phyloP scores from a whole-genome alignment of 2,329 filamentous ascomycete species.

The Monosporascus cannonballus region DNA sequence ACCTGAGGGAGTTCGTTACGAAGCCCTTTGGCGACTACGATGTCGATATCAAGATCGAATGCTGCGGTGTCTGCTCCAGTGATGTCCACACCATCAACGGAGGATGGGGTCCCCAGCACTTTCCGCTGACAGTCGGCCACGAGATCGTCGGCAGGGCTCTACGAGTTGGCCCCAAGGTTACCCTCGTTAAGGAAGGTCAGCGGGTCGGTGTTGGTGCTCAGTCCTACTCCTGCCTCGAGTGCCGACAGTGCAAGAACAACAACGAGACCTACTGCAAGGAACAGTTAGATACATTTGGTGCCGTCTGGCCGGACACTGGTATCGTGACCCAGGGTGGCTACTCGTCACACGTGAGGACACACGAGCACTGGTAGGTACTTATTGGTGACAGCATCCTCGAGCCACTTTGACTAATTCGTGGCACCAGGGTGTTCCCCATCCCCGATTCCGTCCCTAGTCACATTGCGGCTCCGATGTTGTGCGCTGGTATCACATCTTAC shows the following conservation, averaged over 20 bases:
- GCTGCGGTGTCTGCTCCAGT: slow-evolving; percentile 69
- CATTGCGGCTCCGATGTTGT: slow-evolving; percentile 73
- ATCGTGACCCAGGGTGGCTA: slow-evolving; percentile 59
- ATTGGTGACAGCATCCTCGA: background rate
- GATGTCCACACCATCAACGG: slow-evolving; percentile 66
- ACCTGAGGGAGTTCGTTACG: slow-evolving; percentile 71
- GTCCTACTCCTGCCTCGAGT: slow-evolving; percentile 57
- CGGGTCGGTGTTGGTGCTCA: slow-evolving; percentile 66
- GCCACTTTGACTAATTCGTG: slow-evolving; percentile 1
- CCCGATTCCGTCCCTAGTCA: slow-evolving; percentile 60
- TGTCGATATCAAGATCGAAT: slow-evolving; percentile 81
- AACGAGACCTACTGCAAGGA: slow-evolving; percentile 65
- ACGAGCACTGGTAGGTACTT: slow-evolving; percentile 60
- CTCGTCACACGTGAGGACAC: slow-evolving; percentile 60
- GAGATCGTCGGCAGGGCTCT: slow-evolving; percentile 67
- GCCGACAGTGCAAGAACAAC: slow-evolving; percentile 58
- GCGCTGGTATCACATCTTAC: slow-evolving; percentile 76
- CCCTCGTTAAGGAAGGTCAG: slow-evolving; percentile 53
- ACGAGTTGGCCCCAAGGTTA: slow-evolving; percentile 61
- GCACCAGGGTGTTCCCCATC: slow-evolving; percentile 58
- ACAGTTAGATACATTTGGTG: slow-evolving; percentile 54
- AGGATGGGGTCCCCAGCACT: slow-evolving; percentile 48
- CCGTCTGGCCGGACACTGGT: slow-evolving; percentile 50
- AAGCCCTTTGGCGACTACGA: slow-evolving; percentile 86
- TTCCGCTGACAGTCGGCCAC: slow-evolving; percentile 52